Base-by-base conservation (phyloP, 83 land plant species). In the Thuja plicata region DNA sequence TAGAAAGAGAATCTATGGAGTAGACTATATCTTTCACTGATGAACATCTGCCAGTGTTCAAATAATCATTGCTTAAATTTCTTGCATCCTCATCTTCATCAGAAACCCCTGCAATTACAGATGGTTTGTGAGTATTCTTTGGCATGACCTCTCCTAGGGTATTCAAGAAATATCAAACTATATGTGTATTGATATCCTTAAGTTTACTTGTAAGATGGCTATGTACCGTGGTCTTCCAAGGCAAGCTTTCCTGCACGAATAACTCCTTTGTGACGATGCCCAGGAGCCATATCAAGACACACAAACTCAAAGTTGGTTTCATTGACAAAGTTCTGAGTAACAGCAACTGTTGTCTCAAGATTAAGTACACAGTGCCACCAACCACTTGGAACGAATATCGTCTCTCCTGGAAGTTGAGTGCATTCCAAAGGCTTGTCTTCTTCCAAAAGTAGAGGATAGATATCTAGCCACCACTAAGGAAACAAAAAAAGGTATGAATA, bases 301-400 rank as follows among this genome's bases (percentile, higher is more conserved):
- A 97, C 99, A 93, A 95, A 94, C 90, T 98, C 97, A 90, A 98
- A 91, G 87, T 98, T 98, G 19, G 92, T 90, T 21, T 90, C 84
- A 90, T 98, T 97, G 15, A 98, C 99, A 92, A 94, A 98, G 88
- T 98, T 98, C 87, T 98, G 99, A 34, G 99, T 98, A 5, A 98
- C 99, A 87, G 99, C 99, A 37, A 98, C 73, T 52, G 98, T 93
- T 43, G 93, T 92, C 71, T 98, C 99, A 86, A 98, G 87, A 92
- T 98, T 98, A 17, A 98, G 92, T 37, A 98, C 97, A 92, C 99
- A 98, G 87, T 98, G 99, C 99, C 99, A 98, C 99, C 99, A 98
- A 43, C 99, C 99, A 92, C 99, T 98, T 38, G 99, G 99, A 88
- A 98, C 98, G 93, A 87, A 96, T 66, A 98, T 97, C 10, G 99